Base-by-base conservation (phyloP, 2,329 filamentous ascomycete genomes). In the Biscogniauxia sp. region DNA sequence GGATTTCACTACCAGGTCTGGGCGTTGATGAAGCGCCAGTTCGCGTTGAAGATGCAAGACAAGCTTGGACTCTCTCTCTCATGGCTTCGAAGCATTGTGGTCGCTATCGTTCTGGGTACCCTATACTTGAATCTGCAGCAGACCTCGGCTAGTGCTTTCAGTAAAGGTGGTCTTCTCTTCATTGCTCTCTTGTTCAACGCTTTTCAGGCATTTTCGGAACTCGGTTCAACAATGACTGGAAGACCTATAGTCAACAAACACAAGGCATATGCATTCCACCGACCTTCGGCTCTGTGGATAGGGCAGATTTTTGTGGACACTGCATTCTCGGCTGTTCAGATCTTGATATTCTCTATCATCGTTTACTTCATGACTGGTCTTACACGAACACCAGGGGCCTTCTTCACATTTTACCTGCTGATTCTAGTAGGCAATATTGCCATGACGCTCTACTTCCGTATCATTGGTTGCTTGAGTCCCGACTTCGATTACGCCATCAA, bases 401-500 rank as follows among this genome's bases (percentile, higher is more conserved):
- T 94, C 78, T 93, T 93, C 77, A 91, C 82, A 0, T 93, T 92
- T 72, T 88, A 87, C 65, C 75, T 93, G 15, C 80, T 93, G 74
- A 84, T 93, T 17, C 80, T 92, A 51, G 83, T 83, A 2, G 86
- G 84, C 3, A 90, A 90, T 67, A 81, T 91, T 28, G 84, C 84
- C 9, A 92, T 93, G 88, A 92, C 89, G 0, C 78, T 92, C 1
- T 89, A 92, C 73, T 93, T 93, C 79, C 80, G 91, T 61, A 90
- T 89, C 2, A 81, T 93, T 1, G 91, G 88, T 6, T 92, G 88
- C 61, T 61, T 91, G 13, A 92, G 89, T 61, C 89, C 90, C 0
- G 90, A 92, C 69, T 96, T 96, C 60, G 91, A 96, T 72, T 90
- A 90, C 51, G 93, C 93, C 2, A 91, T 93, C 74, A 93, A 93